Base-by-base conservation (phyloP, 768 basidiomycete genomes). In the Boletus vinaceobasis region DNA sequence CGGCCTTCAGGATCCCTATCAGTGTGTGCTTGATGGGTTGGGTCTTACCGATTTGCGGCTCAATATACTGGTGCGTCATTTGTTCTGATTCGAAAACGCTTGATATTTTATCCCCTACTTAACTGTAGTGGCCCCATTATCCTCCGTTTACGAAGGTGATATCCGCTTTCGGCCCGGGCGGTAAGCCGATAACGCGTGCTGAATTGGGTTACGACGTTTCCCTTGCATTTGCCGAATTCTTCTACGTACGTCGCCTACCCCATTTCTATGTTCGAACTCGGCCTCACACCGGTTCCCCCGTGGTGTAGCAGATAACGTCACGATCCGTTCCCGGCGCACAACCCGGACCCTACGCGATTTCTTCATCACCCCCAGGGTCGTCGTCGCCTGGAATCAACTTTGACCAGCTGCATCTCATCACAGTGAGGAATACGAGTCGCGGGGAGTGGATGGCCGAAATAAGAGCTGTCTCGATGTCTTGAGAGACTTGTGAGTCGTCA, bases 391-490 rank as follows among this genome's bases (percentile, higher is more conserved):
- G 62, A 31, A 65, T 69, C 53, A 56, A 39, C 17, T 67, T 60
- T 21, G 55, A 66, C 11, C 61, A 68, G 11, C 44, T 68, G 29
- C 65, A 61, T 10, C 58, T 68, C 13, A 57, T 69, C 44, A 55
- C 59, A 19, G 60, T 68, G 23, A 62, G 66, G 51, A 64, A 64
- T 40, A 69, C 65, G 32, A 66, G 66, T 45, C 40, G 47, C 15
- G 67, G 64, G 33, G 67, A 69, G 43, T 67, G 66, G 66, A 52
- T 58, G 52, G 62, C 67, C 10, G 66, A 68, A 48, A 57, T 68
- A 39, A 56, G 57, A 45, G 67, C 62, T 23, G 58, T 69, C 38
- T 50, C 27, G 29, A 42, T 48, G 43, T 35, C 45, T 39, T 63
- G 60, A 63, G 37, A 37, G 38, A 48, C 19, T 7, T 5, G 57